Percentiles rank a stretch among this genome's conserved stretches.
phyloP scores from a whole-genome alignment of 768 basidiomycete genomes.

The Naganishia antarctica region DNA sequence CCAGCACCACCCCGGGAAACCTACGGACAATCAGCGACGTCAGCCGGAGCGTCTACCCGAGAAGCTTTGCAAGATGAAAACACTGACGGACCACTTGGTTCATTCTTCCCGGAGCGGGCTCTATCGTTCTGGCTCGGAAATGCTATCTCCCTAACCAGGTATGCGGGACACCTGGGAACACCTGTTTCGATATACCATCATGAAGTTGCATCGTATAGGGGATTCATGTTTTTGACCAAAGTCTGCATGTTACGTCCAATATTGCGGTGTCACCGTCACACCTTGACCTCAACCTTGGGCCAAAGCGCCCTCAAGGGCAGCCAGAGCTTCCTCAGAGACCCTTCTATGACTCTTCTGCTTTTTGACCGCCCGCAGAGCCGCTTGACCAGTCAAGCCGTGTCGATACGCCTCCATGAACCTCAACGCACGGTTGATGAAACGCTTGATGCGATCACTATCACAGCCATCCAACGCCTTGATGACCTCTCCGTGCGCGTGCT shows the following conservation, averaged over 20 bases:
- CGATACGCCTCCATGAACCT: conserved; percentile 43
- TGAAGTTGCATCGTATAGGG: neutral
- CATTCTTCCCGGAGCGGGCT: no score
- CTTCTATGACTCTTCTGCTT: conserved; percentile 40
- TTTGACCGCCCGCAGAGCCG: conserved; percentile 39
- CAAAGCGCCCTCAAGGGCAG: neutral
- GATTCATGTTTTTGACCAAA: neutral
- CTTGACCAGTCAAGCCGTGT: conserved; percentile 33
- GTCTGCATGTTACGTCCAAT: neutral
- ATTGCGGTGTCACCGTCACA: neutral
- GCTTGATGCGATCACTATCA: conserved; percentile 34
- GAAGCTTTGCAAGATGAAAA: no score
- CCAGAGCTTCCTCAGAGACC: neutral
- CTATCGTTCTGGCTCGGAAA: no score
- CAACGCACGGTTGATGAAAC: conserved; percentile 34
- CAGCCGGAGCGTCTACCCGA: no score
- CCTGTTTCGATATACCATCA: neutral
- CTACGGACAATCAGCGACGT: no score
- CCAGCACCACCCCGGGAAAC: no score
- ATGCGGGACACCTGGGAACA: neutral
- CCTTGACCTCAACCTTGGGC: neutral
- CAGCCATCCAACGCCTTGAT: no score
- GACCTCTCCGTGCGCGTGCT: no score
- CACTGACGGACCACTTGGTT: no score
- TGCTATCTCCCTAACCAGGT: no score